Conservation (phyloP, 306 rosid species). For the Lablab purpureus region DNA sequence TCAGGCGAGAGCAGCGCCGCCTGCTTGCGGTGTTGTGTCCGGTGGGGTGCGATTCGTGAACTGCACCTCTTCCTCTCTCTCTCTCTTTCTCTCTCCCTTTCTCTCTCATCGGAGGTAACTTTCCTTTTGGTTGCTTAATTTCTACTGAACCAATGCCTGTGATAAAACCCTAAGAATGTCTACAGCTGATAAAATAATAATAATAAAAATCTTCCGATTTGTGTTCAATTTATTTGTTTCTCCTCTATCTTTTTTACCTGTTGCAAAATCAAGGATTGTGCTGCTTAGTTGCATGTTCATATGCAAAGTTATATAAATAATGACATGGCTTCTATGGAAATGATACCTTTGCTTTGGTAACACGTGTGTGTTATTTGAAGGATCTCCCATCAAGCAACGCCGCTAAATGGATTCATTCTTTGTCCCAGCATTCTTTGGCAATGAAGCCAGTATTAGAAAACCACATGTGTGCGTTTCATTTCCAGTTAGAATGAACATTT, state of each 20-base stretch:
- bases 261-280: background rate
- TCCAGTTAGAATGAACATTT: too few relatives aligned
- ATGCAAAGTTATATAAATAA: background rate
- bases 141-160: background rate
- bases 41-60: background rate
- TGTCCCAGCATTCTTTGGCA: too few relatives aligned
- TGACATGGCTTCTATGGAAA: too few relatives aligned
- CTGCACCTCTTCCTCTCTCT: background rate
- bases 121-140: background rate
- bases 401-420: too few relatives aligned
- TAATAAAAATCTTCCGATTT: background rate
- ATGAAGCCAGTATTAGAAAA: too few relatives aligned
- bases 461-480: too few relatives aligned
- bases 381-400: too few relatives aligned
- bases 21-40: background rate
- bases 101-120: background rate
- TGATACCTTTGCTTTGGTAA: too few relatives aligned
- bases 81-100: background rate
- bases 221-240: background rate
- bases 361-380: too few relatives aligned
- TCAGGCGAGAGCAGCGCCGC: background rate
- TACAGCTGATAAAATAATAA: background rate
- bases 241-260: background rate
- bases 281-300: background rate
- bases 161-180: background rate